Conservation (phyloP, 2,329 filamentous ascomycete genomes). For the Penicillium capsulatum region DNA sequence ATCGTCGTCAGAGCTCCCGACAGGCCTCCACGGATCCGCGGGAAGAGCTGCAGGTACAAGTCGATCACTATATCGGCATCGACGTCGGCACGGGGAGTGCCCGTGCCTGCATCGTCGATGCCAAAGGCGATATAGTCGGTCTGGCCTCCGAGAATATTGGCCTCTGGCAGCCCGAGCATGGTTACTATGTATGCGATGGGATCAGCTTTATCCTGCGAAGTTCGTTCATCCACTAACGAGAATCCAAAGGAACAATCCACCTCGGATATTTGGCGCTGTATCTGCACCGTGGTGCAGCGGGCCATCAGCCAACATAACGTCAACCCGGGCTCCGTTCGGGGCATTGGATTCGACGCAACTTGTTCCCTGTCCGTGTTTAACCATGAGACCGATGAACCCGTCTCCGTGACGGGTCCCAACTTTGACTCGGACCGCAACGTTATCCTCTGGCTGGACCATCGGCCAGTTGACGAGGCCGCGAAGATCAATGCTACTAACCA, state of each 20-base stretch:
- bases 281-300: conserved; percentile 80
- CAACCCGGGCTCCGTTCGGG: conserved; percentile 69
- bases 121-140: conserved; percentile 76
- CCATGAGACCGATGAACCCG: conserved; percentile 81
- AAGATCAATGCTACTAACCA: conserved; percentile 91
- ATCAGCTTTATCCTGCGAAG: neutral
- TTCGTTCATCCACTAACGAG: conserved; percentile 4
- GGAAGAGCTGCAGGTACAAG: conserved; percentile 54
- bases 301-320: conserved; percentile 79
- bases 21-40: conserved; percentile 46
- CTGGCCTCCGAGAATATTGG: conserved; percentile 71
- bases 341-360: conserved; percentile 97
- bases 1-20: conserved; percentile 32
- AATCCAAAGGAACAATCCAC: conserved; percentile 85
- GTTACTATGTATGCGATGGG: conserved; percentile 62
- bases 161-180: conserved; percentile 71
- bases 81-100: conserved; percentile 96
- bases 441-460: conserved; percentile 95
- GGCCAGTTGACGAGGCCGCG: conserved; percentile 82
- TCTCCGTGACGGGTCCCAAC: conserved; percentile 82
- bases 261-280: conserved; percentile 91
- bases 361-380: conserved; percentile 92
- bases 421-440: conserved; percentile 92
- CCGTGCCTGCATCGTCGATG: conserved; percentile 91
- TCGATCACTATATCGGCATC: conserved; percentile 72